These are phyloP conservation scores for Farysia itapuensis DNA, from an alignment of 1,284 basidiomycete species.

Conservation along the genomic window DNA sequence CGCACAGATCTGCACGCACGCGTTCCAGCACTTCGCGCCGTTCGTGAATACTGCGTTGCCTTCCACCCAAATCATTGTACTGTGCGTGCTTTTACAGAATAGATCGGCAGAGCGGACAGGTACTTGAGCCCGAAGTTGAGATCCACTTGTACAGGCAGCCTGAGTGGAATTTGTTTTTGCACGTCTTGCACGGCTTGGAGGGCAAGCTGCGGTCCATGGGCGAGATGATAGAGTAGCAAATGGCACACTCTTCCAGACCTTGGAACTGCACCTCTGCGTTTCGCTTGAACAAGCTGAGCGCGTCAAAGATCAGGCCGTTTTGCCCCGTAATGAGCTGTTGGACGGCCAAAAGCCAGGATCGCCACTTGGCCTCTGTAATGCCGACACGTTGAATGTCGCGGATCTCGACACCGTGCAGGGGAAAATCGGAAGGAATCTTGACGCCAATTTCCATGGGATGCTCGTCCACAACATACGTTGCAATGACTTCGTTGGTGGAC, in stretches of 20 bases:
- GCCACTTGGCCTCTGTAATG: constrained; percentile 86
- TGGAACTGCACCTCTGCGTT: constrained; percentile 70
- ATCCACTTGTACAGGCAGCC: constrained; percentile 73
- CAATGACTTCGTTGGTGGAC: constrained; percentile 67
- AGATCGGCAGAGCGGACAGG: constrained; percentile 82
- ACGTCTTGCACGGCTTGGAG: constrained; percentile 85
- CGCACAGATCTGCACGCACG: no score
- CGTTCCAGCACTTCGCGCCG: no score
- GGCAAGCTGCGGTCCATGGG: constrained; percentile 86
- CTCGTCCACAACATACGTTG: constrained; percentile 83
- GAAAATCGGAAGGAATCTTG: constrained; percentile 86
- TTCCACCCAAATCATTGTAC: no score
- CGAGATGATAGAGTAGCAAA: constrained; percentile 78
- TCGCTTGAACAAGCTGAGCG: constrained; percentile 88
- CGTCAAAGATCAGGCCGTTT: constrained; percentile 90
- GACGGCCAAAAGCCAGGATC: constrained; percentile 88
- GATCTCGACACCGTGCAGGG: constrained; percentile 83
- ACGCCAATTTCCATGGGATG: constrained; percentile 88
- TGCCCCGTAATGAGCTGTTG: constrained; percentile 81
- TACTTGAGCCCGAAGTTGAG: constrained; percentile 78
- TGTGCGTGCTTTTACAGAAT: constrained; percentile 64
- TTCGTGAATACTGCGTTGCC: no score
- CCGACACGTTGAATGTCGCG: constrained; percentile 76
- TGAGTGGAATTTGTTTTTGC: constrained; percentile 88
- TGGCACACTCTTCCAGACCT: constrained; percentile 57